Base-by-base conservation (phyloP, 2,329 filamentous ascomycete species). In the Apiospora arundinis region DNA sequence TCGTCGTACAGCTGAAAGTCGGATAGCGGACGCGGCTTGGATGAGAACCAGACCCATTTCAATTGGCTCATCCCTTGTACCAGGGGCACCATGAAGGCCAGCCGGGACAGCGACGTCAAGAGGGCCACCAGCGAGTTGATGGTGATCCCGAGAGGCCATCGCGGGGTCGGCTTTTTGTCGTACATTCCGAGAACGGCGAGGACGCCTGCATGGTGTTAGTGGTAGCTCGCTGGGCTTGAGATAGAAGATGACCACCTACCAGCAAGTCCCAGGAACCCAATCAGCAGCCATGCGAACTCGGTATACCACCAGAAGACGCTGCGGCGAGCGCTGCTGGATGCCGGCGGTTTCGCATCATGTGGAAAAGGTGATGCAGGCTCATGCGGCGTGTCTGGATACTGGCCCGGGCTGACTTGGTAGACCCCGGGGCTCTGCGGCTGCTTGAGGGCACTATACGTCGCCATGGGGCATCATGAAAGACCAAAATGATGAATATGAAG, bases 1-100 rank as follows among this genome's bases (percentile, higher is more conserved):
- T 68, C 42, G 42, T 68, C 42, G 46, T 46, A 68, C 21, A 68
- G 42, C 23, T 68, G 66, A n/a, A 68, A 68, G 23, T 68, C 66
- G 18, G 42, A 23, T 2, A 68, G 42, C 9, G 66, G 42, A 4
- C 66, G 42, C 14, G 66, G 66, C 66, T 68, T 42, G 14, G 66
- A 68, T 42, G 66, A 23, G 16, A 68, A 68, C 66, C 66, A 68
- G 1, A 68, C 18, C 66, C 66, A 68, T 48, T 68, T 68, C 42
- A 68, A 23, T 14, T 68, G 66, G 42, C 66, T 46, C 37, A 68
- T 32, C 18, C 66, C 42, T 48, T 68, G 42, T 23, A 45, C 46
- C 42, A 68, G 42, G 11, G 66, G 66, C 25, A 68, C 46, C 66
- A 68, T 44, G 42, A 68, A 46, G 14, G 66, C 66, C 42, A 68